These are phyloP conservation scores for Hyparrhenia diplandra DNA, from an alignment of 176 grass and related monocot species.

Conservation along the genomic window DNA sequence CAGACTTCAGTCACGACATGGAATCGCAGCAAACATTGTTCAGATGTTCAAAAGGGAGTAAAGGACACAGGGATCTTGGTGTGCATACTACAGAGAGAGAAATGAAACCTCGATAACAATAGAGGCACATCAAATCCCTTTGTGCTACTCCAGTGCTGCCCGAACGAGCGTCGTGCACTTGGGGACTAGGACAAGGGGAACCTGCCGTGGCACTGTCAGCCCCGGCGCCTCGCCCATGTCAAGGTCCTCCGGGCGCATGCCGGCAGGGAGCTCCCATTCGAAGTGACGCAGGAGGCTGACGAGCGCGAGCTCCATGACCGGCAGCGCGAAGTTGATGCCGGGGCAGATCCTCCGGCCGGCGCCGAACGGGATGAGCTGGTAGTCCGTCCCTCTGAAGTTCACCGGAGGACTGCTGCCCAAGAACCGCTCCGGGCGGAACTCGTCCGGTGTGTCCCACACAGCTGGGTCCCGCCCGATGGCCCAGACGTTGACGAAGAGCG, in stretches of 20 bases:
- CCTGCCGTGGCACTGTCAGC: too few species aligned
- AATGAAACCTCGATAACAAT: neutral
- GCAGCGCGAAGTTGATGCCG: conserved; percentile 49
- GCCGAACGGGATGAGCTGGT: conserved; percentile 61
- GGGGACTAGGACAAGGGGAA: too few species aligned
- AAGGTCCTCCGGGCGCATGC: too few species aligned
- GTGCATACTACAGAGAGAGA: neutral
- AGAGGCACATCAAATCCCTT: too few species aligned
- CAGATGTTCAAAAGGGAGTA: too few species aligned
- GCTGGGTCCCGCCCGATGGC: conserved; percentile 59
- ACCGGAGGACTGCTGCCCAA: neutral
- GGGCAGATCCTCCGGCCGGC: conserved; percentile 67
- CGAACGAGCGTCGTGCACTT: too few species aligned
- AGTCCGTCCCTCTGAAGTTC: conserved; percentile 50
- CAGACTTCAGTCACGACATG: neutral
- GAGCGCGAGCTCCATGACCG: conserved; percentile 31
- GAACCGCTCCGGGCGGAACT: conserved; percentile 73
- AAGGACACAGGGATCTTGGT: neutral
- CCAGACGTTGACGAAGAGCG: conserved; percentile 59
- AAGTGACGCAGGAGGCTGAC: too few species aligned
- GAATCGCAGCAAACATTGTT: neutral
- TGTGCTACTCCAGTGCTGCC: too few species aligned
- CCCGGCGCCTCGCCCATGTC: too few species aligned
- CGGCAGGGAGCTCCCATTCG: too few species aligned
- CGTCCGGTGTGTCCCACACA: conserved; percentile 48